Evolutionary conservation across 805 yeast genomes (phyloP), one percentile per base, ranked within the genome.

Genomic region (Cyberlindnera mrakii): DNA sequence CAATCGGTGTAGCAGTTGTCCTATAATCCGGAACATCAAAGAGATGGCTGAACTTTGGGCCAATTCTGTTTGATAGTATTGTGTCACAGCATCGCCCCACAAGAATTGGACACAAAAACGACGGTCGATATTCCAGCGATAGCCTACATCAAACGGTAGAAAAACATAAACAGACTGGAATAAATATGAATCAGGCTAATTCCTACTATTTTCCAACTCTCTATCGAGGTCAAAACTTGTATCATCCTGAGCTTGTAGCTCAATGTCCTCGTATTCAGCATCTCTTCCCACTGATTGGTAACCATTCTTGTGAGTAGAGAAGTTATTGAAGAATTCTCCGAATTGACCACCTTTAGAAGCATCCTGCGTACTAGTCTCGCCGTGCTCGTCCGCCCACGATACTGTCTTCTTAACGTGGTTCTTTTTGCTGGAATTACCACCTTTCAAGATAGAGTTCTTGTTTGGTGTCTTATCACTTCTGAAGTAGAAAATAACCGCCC

Each of bases 361-460:
- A n/a, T 42, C 48, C 14, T 19, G 44, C 15, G 47, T 27, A 1
- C 51, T 52, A 10, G 48, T 49, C 41, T 55, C 62, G 15, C 33
- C 43, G 30, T 58, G 43, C 33, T 60, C 65, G 46, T 64, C 68
- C 2, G 68, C 68, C 67, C 70, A 63, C 4, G 68, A 61, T 3
- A 65, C 70, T 7, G 62, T 56, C 46, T 65, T 65, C 37, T 57
- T 58, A 3, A 41, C 39, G 17, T 38, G 41, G 25, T 17, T 37
- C 33, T 40, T 40, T 15, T 35, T 52, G 31, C 9, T 50, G 39
- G 43, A 52, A 35, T 35, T 33, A 11, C 18, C 13, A 3, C 34
- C 41, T 41, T 47, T 55, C 39, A 55, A 38, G 6, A 55, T 57
- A 3, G 60, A 57, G 17, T 40, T 45, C 1, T 45, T 37, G 30